These are phyloP conservation scores for Mycena venus DNA, from an alignment of 768 basidiomycete genomes.

Conservation along the genomic window DNA sequence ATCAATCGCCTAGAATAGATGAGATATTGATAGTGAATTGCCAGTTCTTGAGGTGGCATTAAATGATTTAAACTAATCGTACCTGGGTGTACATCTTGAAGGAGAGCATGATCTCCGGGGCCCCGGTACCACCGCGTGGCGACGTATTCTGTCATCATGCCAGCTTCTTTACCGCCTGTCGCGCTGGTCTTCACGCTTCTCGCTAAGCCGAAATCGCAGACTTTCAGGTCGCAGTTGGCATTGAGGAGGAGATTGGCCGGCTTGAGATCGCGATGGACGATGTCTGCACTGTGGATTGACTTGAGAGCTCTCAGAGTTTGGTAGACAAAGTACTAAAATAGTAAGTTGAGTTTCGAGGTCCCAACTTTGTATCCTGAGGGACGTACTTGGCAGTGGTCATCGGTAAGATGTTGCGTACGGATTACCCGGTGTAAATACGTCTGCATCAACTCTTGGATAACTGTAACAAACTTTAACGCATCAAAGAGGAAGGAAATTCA, in stretches of 20 bases:
- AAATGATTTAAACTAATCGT: constrained; percentile 14
- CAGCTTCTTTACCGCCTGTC: constrained; percentile 70
- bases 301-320: constrained; percentile 90
- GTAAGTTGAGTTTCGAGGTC: constrained; percentile 11
- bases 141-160: constrained; percentile 87
- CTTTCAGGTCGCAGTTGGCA: too few relatives aligned
- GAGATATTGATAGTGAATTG: constrained; percentile 13
- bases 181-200: constrained; percentile 71
- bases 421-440: constrained; percentile 94
- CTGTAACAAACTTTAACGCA: constrained; percentile 48
- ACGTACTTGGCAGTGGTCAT: constrained; percentile 86
- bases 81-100: constrained; percentile 92
- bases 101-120: constrained; percentile 94
- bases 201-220: constrained; percentile 91
- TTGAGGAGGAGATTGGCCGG: too few relatives aligned
- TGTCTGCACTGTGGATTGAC: constrained; percentile 89
- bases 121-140: constrained; percentile 95
- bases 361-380: constrained; percentile 45
- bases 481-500: neutral
- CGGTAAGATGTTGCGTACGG: constrained; percentile 89
- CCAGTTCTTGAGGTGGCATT: constrained; percentile 17
- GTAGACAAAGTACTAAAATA: constrained; percentile 80
- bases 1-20: constrained; percentile 65
- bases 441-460: constrained; percentile 91
- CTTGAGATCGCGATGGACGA: too few relatives aligned